Evolutionary conservation across 202 grass and related monocot species (phyloP).

Genomic region (Dendrocalamus latiflorus): DNA sequence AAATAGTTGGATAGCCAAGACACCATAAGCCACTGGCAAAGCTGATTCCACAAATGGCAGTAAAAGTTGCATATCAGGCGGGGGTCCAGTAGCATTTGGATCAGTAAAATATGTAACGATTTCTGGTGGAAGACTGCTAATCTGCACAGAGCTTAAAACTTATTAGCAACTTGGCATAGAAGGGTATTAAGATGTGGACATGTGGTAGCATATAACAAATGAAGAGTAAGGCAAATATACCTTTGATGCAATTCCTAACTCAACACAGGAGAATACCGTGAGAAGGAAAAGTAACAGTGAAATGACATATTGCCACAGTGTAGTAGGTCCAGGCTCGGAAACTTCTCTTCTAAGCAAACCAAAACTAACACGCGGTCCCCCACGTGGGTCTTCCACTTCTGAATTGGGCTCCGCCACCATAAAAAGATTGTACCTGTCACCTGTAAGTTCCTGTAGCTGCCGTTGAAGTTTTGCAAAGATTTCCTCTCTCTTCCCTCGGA

Average conservation of each 20-base stretch:
- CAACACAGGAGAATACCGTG: constrained; percentile 75
- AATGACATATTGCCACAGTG: constrained; percentile 98
- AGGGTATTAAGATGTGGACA: background rate
- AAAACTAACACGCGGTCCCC: constrained; percentile 88
- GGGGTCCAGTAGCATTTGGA: too few relatives aligned
- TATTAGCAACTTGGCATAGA: constrained; percentile 24
- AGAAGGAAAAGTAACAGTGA: constrained; percentile 82
- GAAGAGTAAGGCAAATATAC: constrained; percentile 33
- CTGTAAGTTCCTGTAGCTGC: constrained; percentile 69
- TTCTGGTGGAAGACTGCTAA: too few relatives aligned
- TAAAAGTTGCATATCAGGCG: too few relatives aligned
- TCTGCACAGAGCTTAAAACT: too few relatives aligned
- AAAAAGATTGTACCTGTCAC: constrained; percentile 92
- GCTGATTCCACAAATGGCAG: too few relatives aligned
- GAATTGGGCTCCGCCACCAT: constrained; percentile 98
- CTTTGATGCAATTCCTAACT: constrained; percentile 99
- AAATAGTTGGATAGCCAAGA: too few relatives aligned
- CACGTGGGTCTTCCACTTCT: constrained; percentile 86
- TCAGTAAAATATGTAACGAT: too few relatives aligned
- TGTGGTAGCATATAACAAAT: constrained; percentile 12
- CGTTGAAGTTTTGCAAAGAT: too few relatives aligned
- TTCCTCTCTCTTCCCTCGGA: constrained; percentile 79
- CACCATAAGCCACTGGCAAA: too few relatives aligned
- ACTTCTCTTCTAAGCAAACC: constrained; percentile 93
- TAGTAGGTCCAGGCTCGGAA: constrained; percentile 90